Conservation (phyloP, 1,284 basidiomycete genomes). For the Farysia itapuensis region DNA sequence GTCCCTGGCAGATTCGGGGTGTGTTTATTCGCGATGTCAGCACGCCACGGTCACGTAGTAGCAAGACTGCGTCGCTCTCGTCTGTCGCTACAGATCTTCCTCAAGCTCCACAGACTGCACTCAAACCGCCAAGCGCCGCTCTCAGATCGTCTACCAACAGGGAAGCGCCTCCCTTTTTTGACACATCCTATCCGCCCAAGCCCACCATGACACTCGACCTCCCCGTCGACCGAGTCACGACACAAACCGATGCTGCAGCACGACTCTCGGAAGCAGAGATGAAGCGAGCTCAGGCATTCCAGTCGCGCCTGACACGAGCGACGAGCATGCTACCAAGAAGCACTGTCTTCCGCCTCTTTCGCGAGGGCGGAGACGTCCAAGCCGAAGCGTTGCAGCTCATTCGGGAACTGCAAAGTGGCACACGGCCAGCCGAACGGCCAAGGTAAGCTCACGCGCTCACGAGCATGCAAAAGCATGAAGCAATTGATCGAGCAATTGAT, state of each 20-base stretch:
- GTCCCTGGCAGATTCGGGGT: slow-evolving; percentile 42
- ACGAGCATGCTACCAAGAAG: slow-evolving; percentile 30
- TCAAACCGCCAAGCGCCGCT: slow-evolving; percentile 9
- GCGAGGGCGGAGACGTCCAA: slow-evolving; percentile 27
- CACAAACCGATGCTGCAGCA: background rate
- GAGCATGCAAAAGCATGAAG: too few species aligned
- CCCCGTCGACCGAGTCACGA: slow-evolving; percentile 2
- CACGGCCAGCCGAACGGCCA: slow-evolving; percentile 35
- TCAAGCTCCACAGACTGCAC: slow-evolving; percentile 8
- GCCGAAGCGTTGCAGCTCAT: slow-evolving; percentile 24
- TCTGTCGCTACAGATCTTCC: slow-evolving; percentile 2
- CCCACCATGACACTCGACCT: slow-evolving; percentile 10
- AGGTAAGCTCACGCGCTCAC: too few species aligned
- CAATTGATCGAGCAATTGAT: too few species aligned
- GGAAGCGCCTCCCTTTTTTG: slow-evolving; percentile 14
- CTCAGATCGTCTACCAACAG: background rate
- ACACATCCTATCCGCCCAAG: slow-evolving; percentile 24
- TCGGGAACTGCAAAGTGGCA: slow-evolving; percentile 30
- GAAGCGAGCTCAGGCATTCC: slow-evolving; percentile 22
- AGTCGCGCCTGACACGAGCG: slow-evolving; percentile 23
- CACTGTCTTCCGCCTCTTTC: slow-evolving; percentile 36
- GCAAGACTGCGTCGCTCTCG: background rate
- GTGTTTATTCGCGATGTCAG: slow-evolving; percentile 55
- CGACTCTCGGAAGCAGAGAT: slow-evolving; percentile 26
- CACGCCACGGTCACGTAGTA: slow-evolving; percentile 5